These are phyloP conservation scores for Neonectria coccinea DNA, from an alignment of 2,329 filamentous ascomycete species.

Conservation along the genomic window DNA sequence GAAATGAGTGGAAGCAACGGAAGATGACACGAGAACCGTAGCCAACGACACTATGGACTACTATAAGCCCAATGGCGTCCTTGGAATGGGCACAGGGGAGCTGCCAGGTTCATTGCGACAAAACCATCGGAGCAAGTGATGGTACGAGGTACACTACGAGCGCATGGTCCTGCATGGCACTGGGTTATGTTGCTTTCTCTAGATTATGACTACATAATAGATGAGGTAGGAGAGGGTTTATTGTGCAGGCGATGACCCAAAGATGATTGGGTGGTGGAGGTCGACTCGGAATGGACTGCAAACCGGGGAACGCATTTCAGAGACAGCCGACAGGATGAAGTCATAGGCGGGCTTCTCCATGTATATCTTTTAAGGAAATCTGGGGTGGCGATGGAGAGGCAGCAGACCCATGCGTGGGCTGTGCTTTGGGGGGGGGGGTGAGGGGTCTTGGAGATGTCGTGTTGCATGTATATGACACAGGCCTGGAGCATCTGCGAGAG, in stretches of 20 bases:
- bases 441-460: neutral
- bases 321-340: neutral
- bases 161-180: neutral
- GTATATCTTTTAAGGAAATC: neutral
- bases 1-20: slow-evolving; percentile 52
- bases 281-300: neutral
- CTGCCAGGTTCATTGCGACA: neutral
- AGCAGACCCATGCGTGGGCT: neutral
- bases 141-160: neutral
- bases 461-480: slow-evolving; percentile 1
- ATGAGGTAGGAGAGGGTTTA: neutral
- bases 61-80: slow-evolving; percentile 20
- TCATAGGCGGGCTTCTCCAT: neutral
- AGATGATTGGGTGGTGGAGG: neutral
- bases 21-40: slow-evolving; percentile 54
- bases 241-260: neutral
- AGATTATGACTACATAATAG: neutral
- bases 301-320: neutral
- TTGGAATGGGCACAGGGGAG: neutral
- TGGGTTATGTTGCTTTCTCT: neutral
- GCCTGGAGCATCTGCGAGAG: neutral
- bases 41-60: neutral
- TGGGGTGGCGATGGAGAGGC: neutral
- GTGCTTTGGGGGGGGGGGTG: neutral
- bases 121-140: neutral